Evolutionary conservation across 139 green algal species (phyloP), one percentile per base, ranked within the genome.

Genomic region (Pleodorina starrii): DNA sequence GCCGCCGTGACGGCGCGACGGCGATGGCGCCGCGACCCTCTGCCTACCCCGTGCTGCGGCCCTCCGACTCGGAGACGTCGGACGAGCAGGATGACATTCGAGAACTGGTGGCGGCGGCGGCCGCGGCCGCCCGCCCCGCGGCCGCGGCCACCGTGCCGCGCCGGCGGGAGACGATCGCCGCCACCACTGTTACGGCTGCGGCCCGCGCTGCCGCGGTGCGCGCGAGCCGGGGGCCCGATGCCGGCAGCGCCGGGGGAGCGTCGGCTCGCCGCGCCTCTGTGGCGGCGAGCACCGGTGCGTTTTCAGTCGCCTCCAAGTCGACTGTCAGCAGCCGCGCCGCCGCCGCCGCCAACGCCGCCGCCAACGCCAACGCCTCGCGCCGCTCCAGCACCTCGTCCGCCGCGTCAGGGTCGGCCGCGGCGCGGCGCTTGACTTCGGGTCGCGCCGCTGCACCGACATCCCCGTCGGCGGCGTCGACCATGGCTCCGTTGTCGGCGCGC

Each of bases 51-150:
- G 74, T 48, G 48, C 50, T 84, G 48, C 78, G 59, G 2, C 78
- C 59, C 36, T 74, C 78, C 25, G 78, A 85, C 21, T 85, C 78
- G 44, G 38, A 50, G 54, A 25, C 21, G 12, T 74, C 51, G 12
- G 78, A n/a, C n/a, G n/a, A 85, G 3, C 21, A 9, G 3, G 76
- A 84, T 12, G 74, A 63, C 25, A 40, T 76, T 27, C 68, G 35
- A 32, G 32, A 40, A 42, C 21, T 66, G 5, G 54, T 25, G 7
- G 5, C 54, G 2, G 54, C 21, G 29, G 7, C 54, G 6, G 29
- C 25, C 3, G 29, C 29, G 3, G 29, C 29, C 9, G 54, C 29
- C 54, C 54, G 54, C 54, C 54, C 21, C 54, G 54, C 21, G 21
- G 54, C 63, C 63, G 63, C 27, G 63, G 27, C 63, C 63, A 40